Conservation (phyloP, 495 filamentous ascomycete species). For the Talaromyces trachyspermus region DNA sequence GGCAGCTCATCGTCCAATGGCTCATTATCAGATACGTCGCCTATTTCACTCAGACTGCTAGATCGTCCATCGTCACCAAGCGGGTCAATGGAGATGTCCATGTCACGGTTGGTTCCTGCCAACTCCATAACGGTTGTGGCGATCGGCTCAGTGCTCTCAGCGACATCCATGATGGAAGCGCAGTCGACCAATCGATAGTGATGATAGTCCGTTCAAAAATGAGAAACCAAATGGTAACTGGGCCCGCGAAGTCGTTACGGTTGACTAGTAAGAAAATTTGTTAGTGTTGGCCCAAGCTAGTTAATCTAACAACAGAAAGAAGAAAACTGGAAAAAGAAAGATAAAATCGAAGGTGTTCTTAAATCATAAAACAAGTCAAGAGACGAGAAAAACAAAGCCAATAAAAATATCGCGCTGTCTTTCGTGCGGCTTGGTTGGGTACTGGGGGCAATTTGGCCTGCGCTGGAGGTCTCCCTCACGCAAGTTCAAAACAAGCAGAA, state of each 20-base stretch:
- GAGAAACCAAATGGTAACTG: not conserved
- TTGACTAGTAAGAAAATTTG: too few species aligned
- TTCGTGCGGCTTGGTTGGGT: too few species aligned
- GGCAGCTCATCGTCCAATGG: conserved; percentile 44
- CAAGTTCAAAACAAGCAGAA: not conserved
- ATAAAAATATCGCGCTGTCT: too few species aligned
- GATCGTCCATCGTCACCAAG: conserved; percentile 43
- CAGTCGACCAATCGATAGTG: not conserved
- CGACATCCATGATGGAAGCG: conserved; percentile 40
- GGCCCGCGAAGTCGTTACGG: too few species aligned
- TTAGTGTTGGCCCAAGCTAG: too few species aligned
- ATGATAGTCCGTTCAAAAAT: too few species aligned
- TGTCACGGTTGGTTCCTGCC: conserved; percentile 28
- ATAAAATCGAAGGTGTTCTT: not conserved
- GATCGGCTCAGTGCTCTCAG: conserved; percentile 32
- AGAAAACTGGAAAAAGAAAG: too few species aligned
- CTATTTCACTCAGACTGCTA: conserved; percentile 87
- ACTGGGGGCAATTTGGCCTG: not conserved
- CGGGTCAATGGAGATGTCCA: conserved; percentile 30
- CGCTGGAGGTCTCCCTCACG: not conserved
- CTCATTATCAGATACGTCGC: conserved; percentile 62
- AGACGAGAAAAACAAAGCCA: not conserved
- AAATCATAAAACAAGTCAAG: not conserved
- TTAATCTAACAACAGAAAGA: too few species aligned
- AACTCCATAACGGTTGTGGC: conserved; percentile 28